These are phyloP conservation scores for Chaetothyriales sp. DNA, from an alignment of 2,329 filamentous ascomycete genomes.

Conservation along the genomic window DNA sequence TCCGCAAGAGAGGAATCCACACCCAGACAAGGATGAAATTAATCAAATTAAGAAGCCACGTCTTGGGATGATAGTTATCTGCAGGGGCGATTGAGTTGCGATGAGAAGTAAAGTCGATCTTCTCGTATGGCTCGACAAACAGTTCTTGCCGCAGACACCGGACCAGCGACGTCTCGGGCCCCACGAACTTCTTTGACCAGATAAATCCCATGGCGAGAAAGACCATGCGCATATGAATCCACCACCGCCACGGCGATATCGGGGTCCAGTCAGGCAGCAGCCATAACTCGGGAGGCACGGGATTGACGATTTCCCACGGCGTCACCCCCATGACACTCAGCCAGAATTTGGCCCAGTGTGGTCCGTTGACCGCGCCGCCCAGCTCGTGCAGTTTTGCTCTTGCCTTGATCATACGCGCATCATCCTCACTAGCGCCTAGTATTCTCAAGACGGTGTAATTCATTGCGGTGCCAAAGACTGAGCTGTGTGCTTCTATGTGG, in stretches of 20 bases:
- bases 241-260: constrained; percentile 86
- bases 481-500: constrained; percentile 86
- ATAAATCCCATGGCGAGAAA: constrained; percentile 84
- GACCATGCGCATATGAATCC: constrained; percentile 97
- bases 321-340: constrained; percentile 69
- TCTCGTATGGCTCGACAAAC: constrained; percentile 62
- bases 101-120: constrained; percentile 63
- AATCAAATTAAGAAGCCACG: constrained; percentile 61
- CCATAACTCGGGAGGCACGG: constrained; percentile 87
- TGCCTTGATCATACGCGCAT: constrained; percentile 74
- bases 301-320: constrained; percentile 87
- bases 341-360: constrained; percentile 98
- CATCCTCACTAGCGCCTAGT: constrained; percentile 69
- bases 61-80: constrained; percentile 91
- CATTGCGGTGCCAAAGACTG: constrained; percentile 76
- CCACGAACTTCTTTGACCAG: constrained; percentile 69
- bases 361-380: constrained; percentile 68
- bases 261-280: constrained; percentile 82
- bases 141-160: constrained; percentile 64
- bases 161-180: constrained; percentile 61
- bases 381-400: constrained; percentile 68
- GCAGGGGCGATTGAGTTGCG: constrained; percentile 65
- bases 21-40: constrained; percentile 70
- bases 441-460: constrained; percentile 76
- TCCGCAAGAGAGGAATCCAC: constrained; percentile 65